Evolutionary conservation across 2,329 filamentous ascomycete species (phyloP).

Genomic region (Lecanosticta acicola): DNA sequence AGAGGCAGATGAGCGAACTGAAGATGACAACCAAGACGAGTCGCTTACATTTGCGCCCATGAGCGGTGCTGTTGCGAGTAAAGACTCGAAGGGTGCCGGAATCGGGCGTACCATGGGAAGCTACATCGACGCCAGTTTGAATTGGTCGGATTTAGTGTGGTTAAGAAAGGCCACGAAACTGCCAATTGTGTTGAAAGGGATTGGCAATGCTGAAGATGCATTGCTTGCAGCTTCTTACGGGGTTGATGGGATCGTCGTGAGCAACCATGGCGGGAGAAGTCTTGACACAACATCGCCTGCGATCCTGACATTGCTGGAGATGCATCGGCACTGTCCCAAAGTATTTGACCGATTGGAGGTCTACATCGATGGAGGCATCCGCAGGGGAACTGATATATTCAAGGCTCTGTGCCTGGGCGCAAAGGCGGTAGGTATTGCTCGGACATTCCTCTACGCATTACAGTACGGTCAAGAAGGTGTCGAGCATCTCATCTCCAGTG

Average conservation of each 20-base stretch:
- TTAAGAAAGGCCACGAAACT: conserved; percentile 27
- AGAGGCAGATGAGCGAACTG: conserved; percentile 39
- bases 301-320: conserved; percentile 55
- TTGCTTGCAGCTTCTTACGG: conserved; percentile 37
- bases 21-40: conserved; percentile 14
- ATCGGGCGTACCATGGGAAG: conserved; percentile 49
- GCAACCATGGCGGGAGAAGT: conserved; percentile 45
- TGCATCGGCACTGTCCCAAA: conserved; percentile 54
- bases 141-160: conserved; percentile 43
- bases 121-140: conserved; percentile 52
- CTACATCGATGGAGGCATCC: conserved; percentile 59
- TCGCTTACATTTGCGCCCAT: neutral
- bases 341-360: conserved; percentile 40
- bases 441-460: conserved; percentile 55
- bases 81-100: conserved; percentile 47
- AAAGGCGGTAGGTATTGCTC: conserved; percentile 55
- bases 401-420: conserved; percentile 62
- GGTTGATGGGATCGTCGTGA: conserved; percentile 39
- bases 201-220: conserved; percentile 37
- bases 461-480: conserved; percentile 53
- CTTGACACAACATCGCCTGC: conserved; percentile 40
- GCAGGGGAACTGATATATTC: conserved; percentile 59
- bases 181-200: conserved; percentile 36
- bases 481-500: conserved; percentile 33
- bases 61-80: conserved; percentile 21